These are phyloP conservation scores for Heritiera fomes DNA, from an alignment of 345 rosid species.

Conservation along the genomic window DNA sequence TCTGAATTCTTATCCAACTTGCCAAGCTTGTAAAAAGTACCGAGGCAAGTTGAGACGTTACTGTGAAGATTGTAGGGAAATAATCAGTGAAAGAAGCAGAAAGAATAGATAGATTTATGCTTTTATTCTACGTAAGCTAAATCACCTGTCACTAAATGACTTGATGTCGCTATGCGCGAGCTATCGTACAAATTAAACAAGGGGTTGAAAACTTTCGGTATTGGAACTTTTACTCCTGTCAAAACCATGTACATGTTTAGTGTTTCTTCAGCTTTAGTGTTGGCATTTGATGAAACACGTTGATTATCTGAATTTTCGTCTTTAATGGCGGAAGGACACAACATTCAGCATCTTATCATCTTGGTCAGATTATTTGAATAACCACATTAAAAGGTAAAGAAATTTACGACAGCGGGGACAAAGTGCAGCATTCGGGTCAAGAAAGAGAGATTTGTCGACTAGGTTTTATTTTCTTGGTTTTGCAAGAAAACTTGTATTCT, in stretches of 20 bases:
- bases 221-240: not conserved
- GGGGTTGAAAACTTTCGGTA: not conserved
- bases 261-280: not conserved
- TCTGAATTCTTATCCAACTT: not conserved
- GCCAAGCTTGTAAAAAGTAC: not conserved
- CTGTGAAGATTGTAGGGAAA: slow-evolving; percentile 20
- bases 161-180: not conserved
- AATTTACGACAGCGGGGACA: not conserved
- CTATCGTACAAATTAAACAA: not conserved
- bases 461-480: not conserved
- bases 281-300: not conserved
- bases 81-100: not conserved
- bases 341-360: not conserved
- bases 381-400: not conserved
- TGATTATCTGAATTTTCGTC: not conserved
- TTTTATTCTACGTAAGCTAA: slow-evolving; percentile 13
- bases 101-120: not conserved
- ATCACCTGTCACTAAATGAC: slow-evolving; percentile 6
- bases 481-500: not conserved
- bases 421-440: not conserved
- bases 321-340: not conserved
- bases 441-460: not conserved
- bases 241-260: not conserved
- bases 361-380: not conserved
- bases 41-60: slow-evolving; percentile 22